phyloP scores from a whole-genome alignment of 2,329 filamentous ascomycete genomes.

The Neoarthrinium moseri region DNA sequence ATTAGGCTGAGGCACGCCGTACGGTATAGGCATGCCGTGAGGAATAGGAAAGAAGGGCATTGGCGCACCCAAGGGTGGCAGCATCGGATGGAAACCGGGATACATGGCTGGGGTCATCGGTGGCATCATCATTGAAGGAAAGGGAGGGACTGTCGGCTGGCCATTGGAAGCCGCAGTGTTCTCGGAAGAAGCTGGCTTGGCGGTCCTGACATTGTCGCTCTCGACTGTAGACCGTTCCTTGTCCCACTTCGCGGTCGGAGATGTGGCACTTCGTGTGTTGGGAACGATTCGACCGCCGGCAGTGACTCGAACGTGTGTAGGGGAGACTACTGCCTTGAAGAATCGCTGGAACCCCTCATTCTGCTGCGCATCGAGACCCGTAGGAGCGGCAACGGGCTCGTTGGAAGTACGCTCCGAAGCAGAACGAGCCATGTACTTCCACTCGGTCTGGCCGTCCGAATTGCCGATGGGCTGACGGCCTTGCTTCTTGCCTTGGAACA shows the following conservation, averaged over 20 bases:
- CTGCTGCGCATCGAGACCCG: slow-evolving; percentile 52
- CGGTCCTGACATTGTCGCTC: slow-evolving; percentile 17
- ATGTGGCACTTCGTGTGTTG: slow-evolving; percentile 55
- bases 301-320: slow-evolving; percentile 65
- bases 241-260: slow-evolving; percentile 50
- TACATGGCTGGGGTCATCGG: slow-evolving; percentile 18
- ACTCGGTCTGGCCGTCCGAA: slow-evolving; percentile 21
- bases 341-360: slow-evolving; percentile 67
- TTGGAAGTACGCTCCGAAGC: slow-evolving; percentile 39
- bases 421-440: slow-evolving; percentile 45
- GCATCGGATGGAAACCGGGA: slow-evolving; percentile 16
- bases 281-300: slow-evolving; percentile 67
- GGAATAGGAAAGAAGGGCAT: slow-evolving; percentile 26
- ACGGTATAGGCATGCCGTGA: slow-evolving; percentile 17
- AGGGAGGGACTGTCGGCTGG: background rate
- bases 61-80: slow-evolving; percentile 25
- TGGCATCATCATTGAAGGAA: slow-evolving; percentile 10
- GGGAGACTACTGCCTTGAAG: slow-evolving; percentile 67
- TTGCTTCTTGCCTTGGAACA: slow-evolving; percentile 34
- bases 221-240: slow-evolving; percentile 36
- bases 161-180: slow-evolving; percentile 9
- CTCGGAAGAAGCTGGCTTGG: slow-evolving; percentile 17
- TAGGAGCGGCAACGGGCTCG: slow-evolving; percentile 53
- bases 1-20: slow-evolving; percentile 3
- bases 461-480: slow-evolving; percentile 14